These are phyloP conservation scores for Flammula alnicola DNA, from an alignment of 1,284 basidiomycete genomes.

Conservation along the genomic window DNA sequence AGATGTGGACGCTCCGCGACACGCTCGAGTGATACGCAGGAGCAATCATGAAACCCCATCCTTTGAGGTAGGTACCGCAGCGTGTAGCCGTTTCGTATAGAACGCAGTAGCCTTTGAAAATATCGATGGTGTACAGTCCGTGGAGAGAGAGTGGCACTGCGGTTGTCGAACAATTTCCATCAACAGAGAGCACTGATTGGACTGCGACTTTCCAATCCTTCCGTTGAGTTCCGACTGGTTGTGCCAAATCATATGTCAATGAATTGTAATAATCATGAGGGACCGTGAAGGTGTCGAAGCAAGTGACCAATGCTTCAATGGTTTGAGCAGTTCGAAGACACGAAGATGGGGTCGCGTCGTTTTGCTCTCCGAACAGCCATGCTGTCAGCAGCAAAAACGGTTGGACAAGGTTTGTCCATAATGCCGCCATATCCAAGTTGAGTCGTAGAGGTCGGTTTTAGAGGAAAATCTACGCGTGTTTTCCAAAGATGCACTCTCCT, in stretches of 20 bases:
- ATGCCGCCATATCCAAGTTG: too few species aligned
- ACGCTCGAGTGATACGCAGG: conserved; percentile 30
- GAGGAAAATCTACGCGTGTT: too few species aligned
- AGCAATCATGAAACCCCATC: conserved; percentile 47
- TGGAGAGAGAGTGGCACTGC: conserved; percentile 33
- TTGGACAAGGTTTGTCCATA: too few species aligned
- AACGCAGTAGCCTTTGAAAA: conserved; percentile 42
- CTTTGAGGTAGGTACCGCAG: conserved; percentile 36
- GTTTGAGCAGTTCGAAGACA: conserved; percentile 11
- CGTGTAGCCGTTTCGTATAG: conserved; percentile 35
- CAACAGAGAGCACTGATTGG: conserved; percentile 33
- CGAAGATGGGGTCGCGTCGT: conserved; percentile 5
- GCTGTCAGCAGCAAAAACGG: too few species aligned
- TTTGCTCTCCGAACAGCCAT: background rate
- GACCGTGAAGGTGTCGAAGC: conserved; percentile 39
- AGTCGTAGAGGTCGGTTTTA: too few species aligned
- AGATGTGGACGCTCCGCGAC: conserved; percentile 39
- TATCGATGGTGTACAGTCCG: conserved; percentile 28
- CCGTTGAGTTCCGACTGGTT: conserved; percentile 37
- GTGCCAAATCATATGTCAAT: conserved; percentile 38
- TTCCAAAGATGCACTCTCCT: too few species aligned
- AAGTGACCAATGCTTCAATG: conserved; percentile 20
- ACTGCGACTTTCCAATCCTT: conserved; percentile 36
- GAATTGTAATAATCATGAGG: conserved; percentile 35
- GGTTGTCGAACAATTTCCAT: conserved; percentile 37